Base-by-base conservation (phyloP, 192 early-diverging fungal species). In the Coemansia aciculifera region DNA sequence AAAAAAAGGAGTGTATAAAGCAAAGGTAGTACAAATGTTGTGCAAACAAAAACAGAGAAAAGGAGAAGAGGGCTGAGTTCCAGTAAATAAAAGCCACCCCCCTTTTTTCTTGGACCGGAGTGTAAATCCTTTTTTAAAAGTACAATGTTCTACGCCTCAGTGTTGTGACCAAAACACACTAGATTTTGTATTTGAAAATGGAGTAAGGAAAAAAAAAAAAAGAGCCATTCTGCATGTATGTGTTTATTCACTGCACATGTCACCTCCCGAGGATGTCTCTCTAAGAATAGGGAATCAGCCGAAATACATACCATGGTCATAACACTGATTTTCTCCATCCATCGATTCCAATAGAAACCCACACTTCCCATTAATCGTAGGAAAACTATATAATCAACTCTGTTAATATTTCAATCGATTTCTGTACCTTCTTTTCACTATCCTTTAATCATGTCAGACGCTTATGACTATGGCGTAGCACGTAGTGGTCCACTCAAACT, bases 391-490 rank as follows among this genome's bases (percentile, higher is more conserved):
- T 52, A 52, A 24, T 23, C 8, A 52, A 42, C 11, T 38, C 37
- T 38, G 37, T 38, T 38, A 38, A 38, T 38, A 38, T 38, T 38
- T 27, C 27, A 27, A 27, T 27, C 21, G 21, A 21, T 21, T 21
- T 21, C 21, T 21, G 21, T 21, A 21, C 21, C 21, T 21, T 21
- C 21, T 21, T 21, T 21, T 10, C 39, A 12, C 10, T 12, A 1
- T 21, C 5, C n/a, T 9, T 8, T 54, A 54, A 24, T 24, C 15
- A 78, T 79, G 77, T 57, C 72, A 15, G 69, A 67, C 32, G 78
- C 73, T 9, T 81, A 81, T 67, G 73, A 81, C 23, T 69, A 75
- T 38, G 78, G 78, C 67, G 78, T 75, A 9, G 78, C 64, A n/a
- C 64, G 44, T 32, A 51, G 19, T 2, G 68, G 78, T 21, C 64